Base-by-base conservation (phyloP, 176 grass and related monocot genomes). In the Aegilops longissima region DNA sequence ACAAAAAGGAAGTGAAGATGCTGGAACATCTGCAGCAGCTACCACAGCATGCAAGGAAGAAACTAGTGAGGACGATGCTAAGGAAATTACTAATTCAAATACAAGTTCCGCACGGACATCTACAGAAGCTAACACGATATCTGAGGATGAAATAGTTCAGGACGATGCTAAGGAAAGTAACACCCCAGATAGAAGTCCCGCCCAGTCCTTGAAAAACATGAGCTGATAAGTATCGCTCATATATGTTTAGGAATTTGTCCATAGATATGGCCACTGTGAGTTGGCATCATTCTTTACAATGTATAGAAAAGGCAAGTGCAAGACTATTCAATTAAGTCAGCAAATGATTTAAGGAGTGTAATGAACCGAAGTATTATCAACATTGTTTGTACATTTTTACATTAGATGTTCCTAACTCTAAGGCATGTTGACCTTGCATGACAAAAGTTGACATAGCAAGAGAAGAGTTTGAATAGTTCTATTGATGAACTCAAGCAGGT, bases 11-110 rank as follows among this genome's bases (percentile, higher is more conserved):
- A 83, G 62, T 73, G 87, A 56, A 86, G 61, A 34, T 87, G 83
- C 27, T 79, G 64, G 78, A 29, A 88, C 86, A 91, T 89, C 75
- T 23, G 30, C 20, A 81, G 65, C 9, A 88, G 68, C 78, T 49
- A 76, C 33, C n/a, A 3, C 1, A 51, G 31, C 66, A 86, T 79
- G 54, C 58, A 79, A 40, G 4, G 16, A 89, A 9, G 76, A 89
- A 92, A 76, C 33, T 59, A 91, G 20, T 0, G 25, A 91, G 6
- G 86, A 58, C 1, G 65, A 77, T 52, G 5, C 3, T 14, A 64
- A 87, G 66, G 77, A 64, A 85, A 87, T 80, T 38, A 65, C 14
- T 11, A 78, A 73, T 71, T 67, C 72, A 54, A 78, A 87, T 40
- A 76, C 52, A 90, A 74, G 27, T 77, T 82, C 84, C 0, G 38